Evolutionary conservation across 306 rosid genomes (phyloP).

Genomic region (Hippophae gyantsensis): DNA sequence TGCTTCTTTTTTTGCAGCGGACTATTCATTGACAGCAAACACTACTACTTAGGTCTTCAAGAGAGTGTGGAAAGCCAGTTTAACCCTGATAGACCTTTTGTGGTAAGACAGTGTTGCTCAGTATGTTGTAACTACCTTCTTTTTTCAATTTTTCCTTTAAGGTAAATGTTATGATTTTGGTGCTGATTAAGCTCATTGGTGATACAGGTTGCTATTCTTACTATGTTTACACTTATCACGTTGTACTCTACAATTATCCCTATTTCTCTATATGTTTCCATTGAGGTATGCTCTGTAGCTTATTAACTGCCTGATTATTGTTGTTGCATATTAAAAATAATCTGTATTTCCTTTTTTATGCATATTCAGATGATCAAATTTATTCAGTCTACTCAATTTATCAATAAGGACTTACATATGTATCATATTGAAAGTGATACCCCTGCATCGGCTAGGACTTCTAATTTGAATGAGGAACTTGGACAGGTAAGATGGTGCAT

Average conservation of each 20-base stretch:
- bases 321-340: not conserved
- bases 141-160: slow-evolving; percentile 3
- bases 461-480: slow-evolving; percentile 96
- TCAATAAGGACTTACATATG: slow-evolving; percentile 88
- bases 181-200: slow-evolving; percentile 22
- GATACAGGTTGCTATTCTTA: slow-evolving; percentile 68
- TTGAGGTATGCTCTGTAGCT: slow-evolving; percentile 62
- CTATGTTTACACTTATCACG: slow-evolving; percentile 91
- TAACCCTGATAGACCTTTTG: slow-evolving; percentile 63
- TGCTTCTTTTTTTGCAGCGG: slow-evolving; percentile 47
- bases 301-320: not conserved
- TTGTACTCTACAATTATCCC: slow-evolving; percentile 94
- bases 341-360: slow-evolving; percentile 15
- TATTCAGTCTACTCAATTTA: slow-evolving; percentile 87
- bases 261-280: slow-evolving; percentile 92
- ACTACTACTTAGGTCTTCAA: slow-evolving; percentile 69
- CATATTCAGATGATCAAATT: slow-evolving; percentile 86
- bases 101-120: slow-evolving; percentile 43
- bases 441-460: slow-evolving; percentile 95
- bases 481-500: slow-evolving; percentile 59
- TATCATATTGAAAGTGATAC: slow-evolving; percentile 81
- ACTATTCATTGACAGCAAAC: slow-evolving; percentile 54
- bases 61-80: slow-evolving; percentile 53
- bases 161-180: not conserved
- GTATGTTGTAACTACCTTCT: not conserved